A percentile compares a stretch with the other conserved stretches of the same genome.
These are phyloP conservation scores for Rhodotorula kratochvilovae DNA, from an alignment of 768 basidiomycete species.

Conservation along the genomic window DNA sequence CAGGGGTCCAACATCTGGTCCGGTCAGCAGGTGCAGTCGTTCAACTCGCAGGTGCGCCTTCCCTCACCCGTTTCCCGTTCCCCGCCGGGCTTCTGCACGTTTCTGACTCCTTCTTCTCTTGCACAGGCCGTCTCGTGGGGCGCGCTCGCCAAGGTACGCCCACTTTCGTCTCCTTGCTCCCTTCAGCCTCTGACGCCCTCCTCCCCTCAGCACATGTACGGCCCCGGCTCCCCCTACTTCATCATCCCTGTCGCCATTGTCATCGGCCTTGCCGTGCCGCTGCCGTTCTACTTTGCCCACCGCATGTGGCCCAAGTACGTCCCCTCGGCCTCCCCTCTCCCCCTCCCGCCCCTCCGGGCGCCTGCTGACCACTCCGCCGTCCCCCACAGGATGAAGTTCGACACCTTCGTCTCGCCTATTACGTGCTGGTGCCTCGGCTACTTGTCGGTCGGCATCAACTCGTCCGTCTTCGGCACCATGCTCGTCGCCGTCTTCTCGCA, in stretches of 20 bases:
- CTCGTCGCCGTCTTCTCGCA: conserved; percentile 60
- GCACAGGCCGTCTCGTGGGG: conserved; percentile 60
- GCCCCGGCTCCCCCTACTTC: conserved; percentile 53
- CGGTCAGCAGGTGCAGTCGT: conserved; percentile 54
- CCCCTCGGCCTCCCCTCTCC: no score
- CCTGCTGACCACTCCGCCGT: not conserved
- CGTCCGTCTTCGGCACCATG: conserved; percentile 54
- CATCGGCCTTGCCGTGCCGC: conserved; percentile 55
- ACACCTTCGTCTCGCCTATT: conserved; percentile 48
- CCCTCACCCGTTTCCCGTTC: no score
- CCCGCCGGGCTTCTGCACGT: no score
- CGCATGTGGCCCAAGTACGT: conserved; percentile 51
- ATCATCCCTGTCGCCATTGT: conserved; percentile 55
- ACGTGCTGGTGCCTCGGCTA: conserved; percentile 51
- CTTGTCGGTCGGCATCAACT: conserved; percentile 60
- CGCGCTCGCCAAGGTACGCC: conserved; percentile 54
- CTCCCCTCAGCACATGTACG: not conserved
- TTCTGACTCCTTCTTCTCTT: no score
- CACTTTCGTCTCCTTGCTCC: conserved; percentile 32
- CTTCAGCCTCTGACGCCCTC: not conserved
- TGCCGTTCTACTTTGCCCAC: conserved; percentile 57
- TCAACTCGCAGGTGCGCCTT: conserved; percentile 57
- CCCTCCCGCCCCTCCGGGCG: not conserved
- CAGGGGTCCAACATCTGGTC: conserved; percentile 63
- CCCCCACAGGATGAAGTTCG: conserved; percentile 46